Base-by-base conservation (phyloP, 192 early-diverging fungal genomes). In the Helicostylum pulchrum region DNA sequence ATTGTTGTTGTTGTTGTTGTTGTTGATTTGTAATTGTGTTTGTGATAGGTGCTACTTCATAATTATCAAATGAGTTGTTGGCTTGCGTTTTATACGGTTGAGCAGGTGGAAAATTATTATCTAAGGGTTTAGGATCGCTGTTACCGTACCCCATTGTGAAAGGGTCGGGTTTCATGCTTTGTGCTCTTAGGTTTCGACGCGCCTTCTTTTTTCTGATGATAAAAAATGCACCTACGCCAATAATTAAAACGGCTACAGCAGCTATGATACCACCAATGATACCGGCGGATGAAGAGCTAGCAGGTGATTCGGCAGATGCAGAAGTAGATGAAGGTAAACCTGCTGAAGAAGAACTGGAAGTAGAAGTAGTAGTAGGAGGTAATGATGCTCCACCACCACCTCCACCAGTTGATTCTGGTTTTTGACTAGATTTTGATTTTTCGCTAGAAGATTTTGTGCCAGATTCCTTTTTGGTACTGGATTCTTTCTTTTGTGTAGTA, bases 241-340 rank as follows among this genome's bases (percentile, higher is more conserved):
- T 31, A 31, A 65, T 43, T 39, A 58, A 57, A n/a, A 74, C 51
- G 12, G 54, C 50, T 0, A 46, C 54, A 7, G 48, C 64, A 31
- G 67, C 72, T 7, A 69, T 50, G 52, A 74, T 69, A 11, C 54
- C 72, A 56, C 72, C 72, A 46, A 74, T 61, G 3, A 66, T 66
- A 8, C 66, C 66, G 11, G 49, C 23, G 0, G 67, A 69, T 36
- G 68, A 48, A 5, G 46, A 48, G n/a, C 14, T 45, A 15, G 44
- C 1, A 45, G 8, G 10, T 45, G 44, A 1, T 12, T 9, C 14
- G 4, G 44, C 8, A 15, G 44, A 9, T 45, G 46, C 46, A 0
- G 8, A 9, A 2, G 46, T 48, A 26, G 26, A 26, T 17, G 46
- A 48, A 14, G 12, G 46, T 48, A 48, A 19, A 6, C 9, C 4